Base-by-base conservation (phyloP, 495 filamentous ascomycete species). In the Talaromyces trachyspermus region DNA sequence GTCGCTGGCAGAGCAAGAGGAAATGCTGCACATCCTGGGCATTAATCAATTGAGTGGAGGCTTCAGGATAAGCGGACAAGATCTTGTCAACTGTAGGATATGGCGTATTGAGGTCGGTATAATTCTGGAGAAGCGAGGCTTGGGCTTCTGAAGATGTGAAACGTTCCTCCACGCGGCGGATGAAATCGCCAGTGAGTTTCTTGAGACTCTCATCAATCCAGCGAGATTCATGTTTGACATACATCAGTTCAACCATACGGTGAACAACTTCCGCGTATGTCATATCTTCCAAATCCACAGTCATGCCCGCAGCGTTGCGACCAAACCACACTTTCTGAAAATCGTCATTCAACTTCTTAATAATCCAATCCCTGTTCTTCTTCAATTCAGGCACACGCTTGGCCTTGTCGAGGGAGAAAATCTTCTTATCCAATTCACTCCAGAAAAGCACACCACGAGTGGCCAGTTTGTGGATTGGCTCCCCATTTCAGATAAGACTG, bases 401-500 rank as follows among this genome's bases (percentile, higher is more conserved):
- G 15, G 48, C 50, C 8, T 41, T 51, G 27, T 62, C 53, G 5
- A 68, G 44, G 10, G 48, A 54, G 53, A 71, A 71, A 7, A 71
- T 55, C 0, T 33, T 61, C 38, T 58, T 56, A 43, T 71, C 68
- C 52, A 70, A 48, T 8, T 68, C 65, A 5, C 56, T 51, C 68
- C 68, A 71, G 0, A 71, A 49, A 0, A 49, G 46, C 0, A 70
- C 68, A 2, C 61, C 68, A 8, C 63, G 56, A 1, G 60, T 71
- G 1, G 66, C 66, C 3, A 71, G 46, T 37, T 68, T 69, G 51
- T 71, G 68, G 29, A 71, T 71, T 2, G 66, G 65, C 32, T 71
- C 55, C 66, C 68, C 66, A 70, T 70, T 49, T 71, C 68, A 0
- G 66, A 72, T 11, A 41, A 41, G 4, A 71, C 66, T 5, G 63